Conservation (phyloP, 2,329 filamentous ascomycete genomes). For the Monosporascus sp. region DNA sequence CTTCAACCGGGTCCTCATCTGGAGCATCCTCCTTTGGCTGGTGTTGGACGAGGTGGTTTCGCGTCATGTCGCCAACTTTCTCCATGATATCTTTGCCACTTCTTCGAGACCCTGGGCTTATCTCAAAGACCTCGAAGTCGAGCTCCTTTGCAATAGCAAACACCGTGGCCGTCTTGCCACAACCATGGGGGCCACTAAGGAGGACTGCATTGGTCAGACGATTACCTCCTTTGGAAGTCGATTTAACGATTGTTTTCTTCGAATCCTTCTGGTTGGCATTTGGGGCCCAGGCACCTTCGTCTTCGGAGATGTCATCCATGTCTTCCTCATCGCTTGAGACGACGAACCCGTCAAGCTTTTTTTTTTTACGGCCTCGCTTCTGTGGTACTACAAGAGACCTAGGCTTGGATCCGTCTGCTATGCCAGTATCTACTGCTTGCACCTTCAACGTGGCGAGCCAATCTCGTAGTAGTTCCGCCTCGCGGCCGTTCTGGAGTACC, state of each 20-base stretch:
- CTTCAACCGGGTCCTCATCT: constrained; percentile 28
- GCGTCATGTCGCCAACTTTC: constrained; percentile 92
- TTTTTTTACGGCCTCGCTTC: constrained; percentile 62
- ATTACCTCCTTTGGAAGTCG: constrained; percentile 34
- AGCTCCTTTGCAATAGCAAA: constrained; percentile 90
- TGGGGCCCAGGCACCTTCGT: constrained; percentile 44
- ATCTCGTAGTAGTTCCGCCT: constrained; percentile 65
- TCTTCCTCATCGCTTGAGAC: constrained; percentile 75
- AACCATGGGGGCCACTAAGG: constrained; percentile 82
- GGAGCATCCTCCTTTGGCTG: constrained; percentile 30
- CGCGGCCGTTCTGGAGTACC: constrained; percentile 69
- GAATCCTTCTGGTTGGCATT: constrained; percentile 29
- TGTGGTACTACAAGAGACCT: constrained; percentile 30
- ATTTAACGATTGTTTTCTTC: constrained; percentile 52
- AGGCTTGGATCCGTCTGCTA: constrained; percentile 28
- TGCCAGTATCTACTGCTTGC: constrained; percentile 64
- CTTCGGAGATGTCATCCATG: constrained; percentile 62
- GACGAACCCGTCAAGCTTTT: constrained; percentile 75
- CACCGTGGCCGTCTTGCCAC: constrained; percentile 88
- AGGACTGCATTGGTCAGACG: constrained; percentile 72
- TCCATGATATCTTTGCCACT: constrained; percentile 89
- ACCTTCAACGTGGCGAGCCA: constrained; percentile 79
- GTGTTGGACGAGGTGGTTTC: constrained; percentile 77
- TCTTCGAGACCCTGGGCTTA: constrained; percentile 76
- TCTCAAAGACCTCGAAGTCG: constrained; percentile 90